Conservation (phyloP, 176 grass and related monocot species). For the Eleusine indica region DNA sequence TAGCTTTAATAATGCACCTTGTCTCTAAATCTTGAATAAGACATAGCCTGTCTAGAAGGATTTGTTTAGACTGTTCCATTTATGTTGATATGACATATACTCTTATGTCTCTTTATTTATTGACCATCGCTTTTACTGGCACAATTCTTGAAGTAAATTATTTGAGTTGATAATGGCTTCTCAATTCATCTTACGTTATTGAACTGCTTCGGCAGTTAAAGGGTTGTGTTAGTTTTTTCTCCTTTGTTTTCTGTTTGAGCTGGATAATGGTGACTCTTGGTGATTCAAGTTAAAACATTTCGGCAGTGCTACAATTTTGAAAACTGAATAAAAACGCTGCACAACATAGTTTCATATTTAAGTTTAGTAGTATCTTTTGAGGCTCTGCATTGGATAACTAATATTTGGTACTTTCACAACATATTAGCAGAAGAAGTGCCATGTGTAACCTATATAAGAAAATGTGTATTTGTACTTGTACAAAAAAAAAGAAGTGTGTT, state of each 20-base stretch:
- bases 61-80: background rate
- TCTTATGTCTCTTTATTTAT: too few relatives aligned
- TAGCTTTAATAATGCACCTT: conserved; percentile 2
- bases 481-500: background rate
- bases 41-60: background rate
- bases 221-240: too few relatives aligned
- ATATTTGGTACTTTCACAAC: background rate
- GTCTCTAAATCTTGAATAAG: background rate
- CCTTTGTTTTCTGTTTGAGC: background rate
- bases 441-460: background rate
- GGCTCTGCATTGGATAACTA: background rate
- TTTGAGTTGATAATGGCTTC: background rate
- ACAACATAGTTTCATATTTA: background rate
- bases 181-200: conserved; percentile 12
- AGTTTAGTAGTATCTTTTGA: background rate
- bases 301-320: background rate
- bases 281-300: conserved; percentile 11
- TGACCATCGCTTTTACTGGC: conserved; percentile 4
- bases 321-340: background rate
- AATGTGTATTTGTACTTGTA: too few relatives aligned
- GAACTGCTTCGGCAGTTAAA: background rate
- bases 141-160: background rate
- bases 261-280: conserved; percentile 15
- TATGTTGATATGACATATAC: background rate
- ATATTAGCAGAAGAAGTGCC: background rate